phyloP scores from a whole-genome alignment of 805 yeast genomes.

The Saturnispora dispora region DNA sequence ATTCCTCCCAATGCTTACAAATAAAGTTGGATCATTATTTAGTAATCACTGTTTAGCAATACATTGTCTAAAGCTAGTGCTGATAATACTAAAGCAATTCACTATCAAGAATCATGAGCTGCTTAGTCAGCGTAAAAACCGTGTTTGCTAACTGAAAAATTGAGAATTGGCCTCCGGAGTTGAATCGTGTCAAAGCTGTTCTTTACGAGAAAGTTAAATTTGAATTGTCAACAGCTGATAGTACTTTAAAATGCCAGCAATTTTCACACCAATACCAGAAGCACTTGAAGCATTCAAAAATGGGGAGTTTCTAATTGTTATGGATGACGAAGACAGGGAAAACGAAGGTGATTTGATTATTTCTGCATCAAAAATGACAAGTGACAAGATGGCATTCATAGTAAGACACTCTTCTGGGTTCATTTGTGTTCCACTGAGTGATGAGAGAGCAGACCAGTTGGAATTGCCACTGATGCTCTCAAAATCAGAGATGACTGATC shows the following conservation, averaged over 20 bases:
- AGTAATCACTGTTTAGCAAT: too few relatives aligned
- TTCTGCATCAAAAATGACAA: slow-evolving; percentile 77
- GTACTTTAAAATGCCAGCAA: neutral
- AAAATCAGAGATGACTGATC: slow-evolving; percentile 44
- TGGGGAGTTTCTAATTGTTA: slow-evolving; percentile 85
- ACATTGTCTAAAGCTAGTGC: neutral
- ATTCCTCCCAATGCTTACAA: too few relatives aligned
- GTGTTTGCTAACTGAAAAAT: neutral
- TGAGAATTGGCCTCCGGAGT: neutral
- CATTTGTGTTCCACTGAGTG: slow-evolving; percentile 83
- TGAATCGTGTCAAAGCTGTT: neutral
- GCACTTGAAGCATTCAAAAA: slow-evolving; percentile 64
- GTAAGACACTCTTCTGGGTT: slow-evolving; percentile 85
- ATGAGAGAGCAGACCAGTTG: slow-evolving; percentile 67
- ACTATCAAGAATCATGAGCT: neutral
- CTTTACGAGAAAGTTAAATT: neutral
- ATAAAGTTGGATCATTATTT: too few relatives aligned
- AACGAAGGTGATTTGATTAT: slow-evolving; percentile 95
- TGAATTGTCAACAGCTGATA: neutral
- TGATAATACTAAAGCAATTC: neutral
- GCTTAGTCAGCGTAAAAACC: slow-evolving; percentile 5
- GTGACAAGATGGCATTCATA: slow-evolving; percentile 87
- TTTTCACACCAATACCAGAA: slow-evolving; percentile 51
- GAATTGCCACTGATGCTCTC: slow-evolving; percentile 72
- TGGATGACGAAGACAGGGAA: slow-evolving; percentile 94